Evolutionary conservation across 176 grass and related monocot genomes (phyloP).

Genomic region (Eragrostis curvula): DNA sequence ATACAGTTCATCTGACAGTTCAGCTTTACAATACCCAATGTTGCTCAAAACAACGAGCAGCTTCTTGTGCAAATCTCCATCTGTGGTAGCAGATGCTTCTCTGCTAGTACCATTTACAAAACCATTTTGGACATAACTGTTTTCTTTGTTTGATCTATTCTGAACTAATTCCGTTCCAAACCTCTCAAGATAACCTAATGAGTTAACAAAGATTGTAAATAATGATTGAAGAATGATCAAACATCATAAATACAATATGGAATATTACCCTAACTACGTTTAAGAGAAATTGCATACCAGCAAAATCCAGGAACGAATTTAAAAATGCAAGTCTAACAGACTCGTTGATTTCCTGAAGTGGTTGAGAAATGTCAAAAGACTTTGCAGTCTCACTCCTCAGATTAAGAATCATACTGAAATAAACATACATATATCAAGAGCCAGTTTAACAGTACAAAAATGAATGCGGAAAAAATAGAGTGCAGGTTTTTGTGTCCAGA

Average conservation of each 20-base stretch:
- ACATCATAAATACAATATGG: conserved; percentile 12
- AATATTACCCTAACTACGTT: conserved; percentile 6
- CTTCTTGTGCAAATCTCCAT: conserved; percentile 75
- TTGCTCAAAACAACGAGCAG: conserved; percentile 97
- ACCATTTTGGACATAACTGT: conserved; percentile 81
- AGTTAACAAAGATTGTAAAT: conserved; percentile 43
- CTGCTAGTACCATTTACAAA: conserved; percentile 67
- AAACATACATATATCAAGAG: conserved; percentile 43
- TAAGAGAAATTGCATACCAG: conserved; percentile 62
- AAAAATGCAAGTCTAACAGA: conserved; percentile 98
- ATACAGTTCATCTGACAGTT: conserved; percentile 88
- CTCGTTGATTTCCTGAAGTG: conserved; percentile 96
- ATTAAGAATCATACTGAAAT: conserved; percentile 87
- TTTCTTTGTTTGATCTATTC: conserved; percentile 80
- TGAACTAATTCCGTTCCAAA: conserved; percentile 78
- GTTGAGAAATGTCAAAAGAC: conserved; percentile 75
- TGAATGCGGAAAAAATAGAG: not conserved
- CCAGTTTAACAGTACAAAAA: conserved; percentile 6
- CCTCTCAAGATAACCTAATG: conserved; percentile 83
- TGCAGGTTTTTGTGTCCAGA: too few species aligned
- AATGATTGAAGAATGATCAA: conserved; percentile 26
- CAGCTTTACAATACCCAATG: conserved; percentile 95
- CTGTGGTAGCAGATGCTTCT: conserved; percentile 48
- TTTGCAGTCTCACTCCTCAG: conserved; percentile 82
- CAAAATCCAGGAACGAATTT: conserved; percentile 96